Percentiles rank a stretch among this genome's conserved stretches.
These are phyloP conservation scores for Termitomyces sp. DNA, from an alignment of 768 basidiomycete species.

Conservation along the genomic window DNA sequence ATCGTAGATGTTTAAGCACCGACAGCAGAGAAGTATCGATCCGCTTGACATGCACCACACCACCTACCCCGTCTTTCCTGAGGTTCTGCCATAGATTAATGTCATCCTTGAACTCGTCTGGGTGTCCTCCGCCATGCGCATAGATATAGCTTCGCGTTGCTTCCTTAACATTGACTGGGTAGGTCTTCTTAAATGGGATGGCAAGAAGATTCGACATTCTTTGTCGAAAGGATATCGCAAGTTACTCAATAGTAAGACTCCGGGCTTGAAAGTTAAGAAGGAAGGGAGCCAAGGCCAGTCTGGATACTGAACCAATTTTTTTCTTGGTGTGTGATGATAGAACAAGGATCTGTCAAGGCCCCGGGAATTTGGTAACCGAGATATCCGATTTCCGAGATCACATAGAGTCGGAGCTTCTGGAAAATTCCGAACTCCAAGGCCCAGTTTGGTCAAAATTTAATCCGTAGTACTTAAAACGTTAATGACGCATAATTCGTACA, in stretches of 20 bases:
- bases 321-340: not conserved
- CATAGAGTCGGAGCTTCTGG: not conserved
- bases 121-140: constrained; percentile 66
- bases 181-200: constrained; percentile 72
- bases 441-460: no score
- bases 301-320: not conserved
- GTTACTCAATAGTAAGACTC: not conserved
- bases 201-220: constrained; percentile 73
- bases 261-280: not conserved
- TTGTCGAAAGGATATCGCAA: not conserved
- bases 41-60: constrained; percentile 50
- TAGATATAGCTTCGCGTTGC: constrained; percentile 62
- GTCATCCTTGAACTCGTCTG: constrained; percentile 80
- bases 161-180: constrained; percentile 45
- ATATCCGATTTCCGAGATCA: not conserved
- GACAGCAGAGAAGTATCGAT: constrained; percentile 53
- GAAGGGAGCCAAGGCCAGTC: not conserved
- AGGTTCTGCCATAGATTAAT: constrained; percentile 65
- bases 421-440: not conserved
- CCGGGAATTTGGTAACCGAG: no score
- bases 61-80: constrained; percentile 49
- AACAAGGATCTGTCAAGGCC: no score
- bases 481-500: no score
- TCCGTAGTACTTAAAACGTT: no score
- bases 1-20: constrained; percentile 20